Evolutionary conservation across 441 rosid species (phyloP).

Genomic region (Hypseocharis bilobata): DNA sequence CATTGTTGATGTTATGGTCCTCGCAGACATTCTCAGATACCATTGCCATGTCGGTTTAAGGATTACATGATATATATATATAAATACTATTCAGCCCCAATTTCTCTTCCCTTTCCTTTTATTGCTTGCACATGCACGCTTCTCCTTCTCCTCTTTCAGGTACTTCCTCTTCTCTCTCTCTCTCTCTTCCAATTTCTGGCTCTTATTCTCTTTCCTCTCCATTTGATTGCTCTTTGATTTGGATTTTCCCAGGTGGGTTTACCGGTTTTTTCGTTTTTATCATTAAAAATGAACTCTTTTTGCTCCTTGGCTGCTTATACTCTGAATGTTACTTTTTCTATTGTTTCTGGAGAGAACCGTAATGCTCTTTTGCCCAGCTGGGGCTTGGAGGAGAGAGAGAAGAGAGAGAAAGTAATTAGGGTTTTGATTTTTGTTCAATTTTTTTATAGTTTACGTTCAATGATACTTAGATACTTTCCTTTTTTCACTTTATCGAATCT

Average conservation of each 20-base stretch:
- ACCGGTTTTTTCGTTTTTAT: neutral
- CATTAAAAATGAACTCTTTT: neutral
- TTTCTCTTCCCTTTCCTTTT: neutral
- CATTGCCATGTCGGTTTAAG: conserved; percentile 19
- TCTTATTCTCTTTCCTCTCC: neutral
- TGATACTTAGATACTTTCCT: neutral
- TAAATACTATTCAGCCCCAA: neutral
- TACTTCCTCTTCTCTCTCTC: conserved; percentile 9
- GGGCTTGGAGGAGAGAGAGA: neutral
- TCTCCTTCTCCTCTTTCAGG: conserved; percentile 14
- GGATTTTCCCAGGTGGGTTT: neutral
- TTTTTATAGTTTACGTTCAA: neutral
- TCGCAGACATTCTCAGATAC: conserved; percentile 30
- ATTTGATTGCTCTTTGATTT: conserved; percentile 1
- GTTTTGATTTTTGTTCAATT: neutral
- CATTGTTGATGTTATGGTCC: conserved; percentile 16
- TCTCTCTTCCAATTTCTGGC: neutral
- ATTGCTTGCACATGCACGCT: conserved; percentile 19
- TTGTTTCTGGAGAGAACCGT: neutral
- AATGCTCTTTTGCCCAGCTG: neutral
- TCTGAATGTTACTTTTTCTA: neutral
- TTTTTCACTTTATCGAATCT: neutral
- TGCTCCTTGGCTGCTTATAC: neutral
- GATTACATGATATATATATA: too few species aligned
- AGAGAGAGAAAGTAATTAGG: conserved; percentile 1